A percentile compares a stretch with the other conserved stretches of the same genome.
Evolutionary conservation across 192 early-diverging fungal species (phyloP).

Genomic region (Pilaira anomala): DNA sequence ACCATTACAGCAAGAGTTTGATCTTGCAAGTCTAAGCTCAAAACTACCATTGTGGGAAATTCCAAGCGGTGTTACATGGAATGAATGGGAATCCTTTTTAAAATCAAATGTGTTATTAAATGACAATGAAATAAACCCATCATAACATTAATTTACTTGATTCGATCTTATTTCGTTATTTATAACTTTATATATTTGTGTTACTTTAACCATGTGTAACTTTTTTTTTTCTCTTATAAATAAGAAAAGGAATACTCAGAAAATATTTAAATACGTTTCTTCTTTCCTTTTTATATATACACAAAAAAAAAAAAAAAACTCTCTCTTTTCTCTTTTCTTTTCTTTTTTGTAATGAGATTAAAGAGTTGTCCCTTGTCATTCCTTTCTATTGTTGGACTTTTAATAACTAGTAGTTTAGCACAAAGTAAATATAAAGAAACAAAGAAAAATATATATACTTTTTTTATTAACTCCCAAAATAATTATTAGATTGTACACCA

Average conservation of each 20-base stretch:
- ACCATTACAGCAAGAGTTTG: background rate
- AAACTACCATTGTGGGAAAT: slow-evolving; percentile 11
- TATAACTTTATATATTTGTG: background rate
- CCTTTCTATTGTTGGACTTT: too few species aligned
- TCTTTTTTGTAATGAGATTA: too few species aligned
- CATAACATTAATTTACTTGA: background rate
- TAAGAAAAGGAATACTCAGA: too few species aligned
- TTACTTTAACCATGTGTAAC: background rate
- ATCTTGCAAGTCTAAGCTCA: background rate
- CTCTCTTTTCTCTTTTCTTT: too few species aligned
- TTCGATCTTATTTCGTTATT: background rate
- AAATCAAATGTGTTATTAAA: slow-evolving; percentile 1
- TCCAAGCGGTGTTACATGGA: slow-evolving; percentile 7
- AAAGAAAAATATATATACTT: too few species aligned
- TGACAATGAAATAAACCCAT: background rate
- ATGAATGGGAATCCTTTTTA: slow-evolving; percentile 13
- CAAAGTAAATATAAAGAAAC: background rate
- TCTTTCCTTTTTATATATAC: too few species aligned
- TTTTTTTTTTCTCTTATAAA: background rate
- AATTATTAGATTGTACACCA: slow-evolving; percentile 11
- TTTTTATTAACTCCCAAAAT: background rate
- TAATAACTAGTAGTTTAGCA: background rate
- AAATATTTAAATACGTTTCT: too few species aligned
- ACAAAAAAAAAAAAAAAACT: too few species aligned
- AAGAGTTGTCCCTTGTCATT: too few species aligned